Conservation (phyloP, 495 filamentous ascomycete species). For the Penicillium coffeae region DNA sequence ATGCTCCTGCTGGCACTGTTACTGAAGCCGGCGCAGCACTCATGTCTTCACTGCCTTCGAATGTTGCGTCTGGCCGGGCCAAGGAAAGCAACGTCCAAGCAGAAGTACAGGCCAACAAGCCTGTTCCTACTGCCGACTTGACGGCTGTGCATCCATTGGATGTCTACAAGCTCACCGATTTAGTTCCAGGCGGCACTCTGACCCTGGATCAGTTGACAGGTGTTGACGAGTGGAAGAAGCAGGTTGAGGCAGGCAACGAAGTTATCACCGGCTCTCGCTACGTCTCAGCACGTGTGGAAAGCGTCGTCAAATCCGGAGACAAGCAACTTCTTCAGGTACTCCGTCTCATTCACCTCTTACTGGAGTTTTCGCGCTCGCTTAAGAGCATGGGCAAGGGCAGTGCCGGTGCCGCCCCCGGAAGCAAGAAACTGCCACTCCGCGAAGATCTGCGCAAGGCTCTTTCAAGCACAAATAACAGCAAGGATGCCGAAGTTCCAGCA, state of each 20-base stretch:
- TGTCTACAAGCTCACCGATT: constrained; percentile 68
- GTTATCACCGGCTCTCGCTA: constrained; percentile 60
- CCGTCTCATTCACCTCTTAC: constrained; percentile 55
- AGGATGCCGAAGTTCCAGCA: constrained; percentile 5
- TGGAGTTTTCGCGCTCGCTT: constrained; percentile 59
- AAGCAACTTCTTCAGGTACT: constrained; percentile 53
- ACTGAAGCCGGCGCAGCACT: constrained; percentile 58
- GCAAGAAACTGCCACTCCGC: constrained; percentile 39
- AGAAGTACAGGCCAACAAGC: constrained; percentile 65
- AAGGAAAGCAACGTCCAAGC: constrained; percentile 64
- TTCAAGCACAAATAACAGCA: constrained; percentile 25
- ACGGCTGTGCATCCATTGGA: constrained; percentile 69
- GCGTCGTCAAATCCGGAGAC: constrained; percentile 55
- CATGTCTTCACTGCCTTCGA: constrained; percentile 54
- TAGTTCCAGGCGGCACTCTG: constrained; percentile 53
- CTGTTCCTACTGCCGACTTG: constrained; percentile 72
- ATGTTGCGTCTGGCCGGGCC: constrained; percentile 54
- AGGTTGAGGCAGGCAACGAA: constrained; percentile 51
- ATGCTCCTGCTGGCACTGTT: constrained; percentile 43
- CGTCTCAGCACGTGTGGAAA: constrained; percentile 58
- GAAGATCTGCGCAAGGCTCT: constrained; percentile 40
- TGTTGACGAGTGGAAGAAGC: constrained; percentile 72
- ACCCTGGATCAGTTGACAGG: constrained; percentile 54
- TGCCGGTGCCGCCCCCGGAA: constrained; percentile 23
- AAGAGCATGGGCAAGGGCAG: constrained; percentile 24